A percentile compares a stretch with the other conserved stretches of the same genome.
phyloP scores from a whole-genome alignment of 495 filamentous ascomycete species.

The Chaetomium tenue region DNA sequence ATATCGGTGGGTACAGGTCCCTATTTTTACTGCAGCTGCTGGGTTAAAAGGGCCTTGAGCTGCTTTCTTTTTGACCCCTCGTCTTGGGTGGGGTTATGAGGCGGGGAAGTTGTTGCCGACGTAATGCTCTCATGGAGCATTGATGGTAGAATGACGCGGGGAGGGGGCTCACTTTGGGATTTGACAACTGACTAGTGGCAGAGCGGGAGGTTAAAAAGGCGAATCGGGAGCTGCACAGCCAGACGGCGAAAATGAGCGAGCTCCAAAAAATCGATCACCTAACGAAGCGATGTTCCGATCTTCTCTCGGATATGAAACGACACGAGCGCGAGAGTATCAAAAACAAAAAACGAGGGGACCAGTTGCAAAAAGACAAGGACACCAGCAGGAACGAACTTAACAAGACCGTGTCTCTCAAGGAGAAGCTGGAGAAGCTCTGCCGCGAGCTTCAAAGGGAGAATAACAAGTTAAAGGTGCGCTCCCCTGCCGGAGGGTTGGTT shows the following conservation, averaged over 20 bases:
- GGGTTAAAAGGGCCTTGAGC: neutral
- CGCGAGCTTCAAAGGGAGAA: constrained; percentile 92
- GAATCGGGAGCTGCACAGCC: constrained; percentile 79
- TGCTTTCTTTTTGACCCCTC: too few species aligned
- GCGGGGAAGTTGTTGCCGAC: neutral
- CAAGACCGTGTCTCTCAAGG: constrained; percentile 82
- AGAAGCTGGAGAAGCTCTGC: constrained; percentile 93
- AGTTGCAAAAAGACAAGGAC: constrained; percentile 95
- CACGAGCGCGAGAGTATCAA: constrained; percentile 90
- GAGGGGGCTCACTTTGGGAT: neutral
- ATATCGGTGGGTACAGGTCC: constrained; percentile 76
- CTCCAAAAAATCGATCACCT: constrained; percentile 75
- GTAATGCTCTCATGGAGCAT: neutral
- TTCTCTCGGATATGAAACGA: constrained; percentile 89
- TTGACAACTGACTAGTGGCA: constrained; percentile 30
- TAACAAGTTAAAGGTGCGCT: constrained; percentile 84
- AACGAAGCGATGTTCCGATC: constrained; percentile 85
- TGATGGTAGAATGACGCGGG: neutral
- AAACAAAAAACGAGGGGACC: constrained; percentile 92
- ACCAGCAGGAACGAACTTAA: constrained; percentile 78
- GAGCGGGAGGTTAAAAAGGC: constrained; percentile 81
- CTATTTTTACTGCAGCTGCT: neutral
- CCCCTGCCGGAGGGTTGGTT: neutral
- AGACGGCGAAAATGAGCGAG: constrained; percentile 75
- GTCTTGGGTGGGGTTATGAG: neutral